Evolutionary conservation across 73 alveolate species (phyloP), one percentile per base, ranked within the genome.

Genomic region (Symbiodinium natans): DNA sequence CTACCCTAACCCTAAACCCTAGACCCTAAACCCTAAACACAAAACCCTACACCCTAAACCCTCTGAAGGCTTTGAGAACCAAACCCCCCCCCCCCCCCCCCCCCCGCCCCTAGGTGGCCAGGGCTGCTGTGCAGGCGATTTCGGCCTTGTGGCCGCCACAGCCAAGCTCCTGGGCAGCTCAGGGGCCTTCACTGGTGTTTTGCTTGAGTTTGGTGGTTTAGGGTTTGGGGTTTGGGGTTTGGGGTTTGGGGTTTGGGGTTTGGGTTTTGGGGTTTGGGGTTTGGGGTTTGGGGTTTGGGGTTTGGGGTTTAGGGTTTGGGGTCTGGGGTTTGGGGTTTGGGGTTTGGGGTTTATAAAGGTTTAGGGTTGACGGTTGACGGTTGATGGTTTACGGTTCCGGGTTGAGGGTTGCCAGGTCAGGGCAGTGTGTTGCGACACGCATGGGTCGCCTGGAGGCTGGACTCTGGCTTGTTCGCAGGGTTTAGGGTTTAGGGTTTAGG

Each of bases 131-230:
- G 38, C 95, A 83, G 7, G 86, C 95, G 74, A 63, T 88, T 4
- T 83, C 86, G 48, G 31, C 85, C 95, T 86, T 88, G 19, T 63
- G 84, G 75, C 95, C 95, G 27, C 95, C 95, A 7, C 86, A 88
- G 41, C 86, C 95, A 2, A 56, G 95, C 41, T 42, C 52, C 48
- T 8, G 33, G 34, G 38, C 71, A 23, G 17, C n/a, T n/a, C n/a
- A n/a, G n/a, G n/a, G n/a, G n/a, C n/a, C n/a, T n/a, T n/a, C n/a
- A n/a, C n/a, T n/a, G n/a, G n/a, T n/a, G n/a, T n/a, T n/a, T n/a
- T n/a, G n/a, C n/a, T n/a, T n/a, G 21, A 27, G 21, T 5, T 43
- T 43, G 71, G n/a, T n/a, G 71, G 71, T 52, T 15, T 52, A 52
- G 68, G 68, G 68, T 6, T 52, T 52, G 21, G 68, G 68, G 68